A percentile compares a stretch with the other conserved stretches of the same genome.
Evolutionary conservation across 768 basidiomycete species (phyloP).

Genomic region (Crepidotus variabilis): DNA sequence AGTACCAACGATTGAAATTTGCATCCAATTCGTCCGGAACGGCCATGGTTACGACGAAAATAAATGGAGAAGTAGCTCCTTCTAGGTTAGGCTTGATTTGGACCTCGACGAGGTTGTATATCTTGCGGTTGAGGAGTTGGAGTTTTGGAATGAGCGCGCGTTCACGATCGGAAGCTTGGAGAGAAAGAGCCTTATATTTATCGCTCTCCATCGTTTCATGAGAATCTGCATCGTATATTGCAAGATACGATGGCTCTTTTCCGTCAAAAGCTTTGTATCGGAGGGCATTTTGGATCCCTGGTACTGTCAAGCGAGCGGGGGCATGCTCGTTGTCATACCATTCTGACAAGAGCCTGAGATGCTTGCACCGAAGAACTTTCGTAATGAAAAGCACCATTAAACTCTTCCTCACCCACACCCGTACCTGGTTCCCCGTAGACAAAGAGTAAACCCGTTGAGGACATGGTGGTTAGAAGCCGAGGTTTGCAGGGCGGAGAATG

Average conservation of each 20-base stretch:
- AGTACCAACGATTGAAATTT: constrained; percentile 28
- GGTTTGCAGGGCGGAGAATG: constrained; percentile 6
- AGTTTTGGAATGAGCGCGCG: constrained; percentile 15
- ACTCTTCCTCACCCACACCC: constrained; percentile 24
- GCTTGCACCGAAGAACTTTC: background rate
- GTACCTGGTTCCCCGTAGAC: constrained; percentile 25
- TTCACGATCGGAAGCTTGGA: constrained; percentile 20
- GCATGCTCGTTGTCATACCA: constrained; percentile 35
- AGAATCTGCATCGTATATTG: constrained; percentile 26
- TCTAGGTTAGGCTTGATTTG: too few species aligned
- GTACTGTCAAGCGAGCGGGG: constrained; percentile 26
- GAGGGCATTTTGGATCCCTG: constrained; percentile 24
- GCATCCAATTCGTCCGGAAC: constrained; percentile 15
- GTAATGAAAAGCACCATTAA: constrained; percentile 23
- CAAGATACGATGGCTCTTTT: constrained; percentile 16
- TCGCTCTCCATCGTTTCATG: constrained; percentile 17
- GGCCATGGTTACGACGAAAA: constrained; percentile 15
- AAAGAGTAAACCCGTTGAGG: constrained; percentile 25
- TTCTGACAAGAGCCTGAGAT: constrained; percentile 14
- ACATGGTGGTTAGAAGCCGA: constrained; percentile 10
- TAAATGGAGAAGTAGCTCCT: background rate
- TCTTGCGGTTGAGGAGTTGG: constrained; percentile 17
- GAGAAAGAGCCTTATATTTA: constrained; percentile 23
- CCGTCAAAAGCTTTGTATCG: constrained; percentile 29
- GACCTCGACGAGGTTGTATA: constrained; percentile 14